Evolutionary conservation across 352 stramenopile species (phyloP).

Genomic region (Thalassiosira livingstoniorum): DNA sequence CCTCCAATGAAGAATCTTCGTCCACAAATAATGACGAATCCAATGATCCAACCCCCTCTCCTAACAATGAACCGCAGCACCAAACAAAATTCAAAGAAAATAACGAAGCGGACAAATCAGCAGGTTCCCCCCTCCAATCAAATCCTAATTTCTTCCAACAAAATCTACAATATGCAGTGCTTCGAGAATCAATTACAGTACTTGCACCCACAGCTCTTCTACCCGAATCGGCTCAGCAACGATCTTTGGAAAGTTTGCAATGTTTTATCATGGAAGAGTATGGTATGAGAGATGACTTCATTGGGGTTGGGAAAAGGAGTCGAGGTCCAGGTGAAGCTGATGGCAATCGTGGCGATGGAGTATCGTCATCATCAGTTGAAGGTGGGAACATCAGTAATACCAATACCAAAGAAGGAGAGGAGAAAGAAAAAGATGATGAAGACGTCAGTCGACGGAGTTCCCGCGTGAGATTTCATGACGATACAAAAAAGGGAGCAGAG

Average conservation of each 20-base stretch:
- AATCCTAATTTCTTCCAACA: not conserved
- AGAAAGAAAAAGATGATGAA: not conserved
- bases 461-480: slow-evolving; percentile 29
- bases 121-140: slow-evolving; percentile 22
- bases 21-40: no score
- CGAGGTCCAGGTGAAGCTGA: not conserved
- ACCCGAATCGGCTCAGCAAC: not conserved
- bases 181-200: slow-evolving; percentile 23
- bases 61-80: no score
- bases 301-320: not conserved
- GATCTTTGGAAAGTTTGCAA: slow-evolving; percentile 20
- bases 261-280: slow-evolving; percentile 24
- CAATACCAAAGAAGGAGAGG: not conserved
- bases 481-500: slow-evolving; percentile 26
- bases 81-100: no score
- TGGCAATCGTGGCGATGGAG: not conserved
- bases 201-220: slow-evolving; percentile 31
- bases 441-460: not conserved
- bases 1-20: no score
- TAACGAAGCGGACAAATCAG: slow-evolving; percentile 41
- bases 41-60: no score
- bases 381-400: not conserved
- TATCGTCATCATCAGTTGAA: no score
- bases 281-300: slow-evolving; percentile 38
- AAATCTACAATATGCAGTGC: slow-evolving; percentile 15